A percentile compares a stretch with the other conserved stretches of the same genome.
Conservation (phyloP, 805 yeast species). For the Hanseniaspora hatyaiensis region DNA sequence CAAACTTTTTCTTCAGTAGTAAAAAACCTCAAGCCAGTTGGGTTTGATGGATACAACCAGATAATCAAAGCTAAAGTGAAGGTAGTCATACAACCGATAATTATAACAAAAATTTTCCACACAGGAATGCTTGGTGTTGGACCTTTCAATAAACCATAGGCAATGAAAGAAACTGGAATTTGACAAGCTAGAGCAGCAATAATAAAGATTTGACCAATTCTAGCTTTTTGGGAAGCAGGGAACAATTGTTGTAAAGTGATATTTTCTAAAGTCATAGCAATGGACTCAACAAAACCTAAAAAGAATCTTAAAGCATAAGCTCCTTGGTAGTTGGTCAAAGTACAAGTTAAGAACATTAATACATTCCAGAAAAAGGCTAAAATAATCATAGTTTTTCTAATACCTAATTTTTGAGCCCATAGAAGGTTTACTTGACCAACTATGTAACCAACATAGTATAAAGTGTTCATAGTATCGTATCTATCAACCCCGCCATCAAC, state of each 20-base stretch:
- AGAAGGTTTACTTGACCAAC: constrained; percentile 11
- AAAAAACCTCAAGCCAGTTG: constrained; percentile 35
- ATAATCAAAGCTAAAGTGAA: constrained; percentile 25
- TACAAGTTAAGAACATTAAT: constrained; percentile 8
- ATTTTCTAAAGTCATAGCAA: constrained; percentile 33
- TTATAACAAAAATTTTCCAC: constrained; percentile 43
- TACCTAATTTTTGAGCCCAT: constrained; percentile 10
- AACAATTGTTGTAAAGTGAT: constrained; percentile 34
- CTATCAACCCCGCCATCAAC: constrained; percentile 5
- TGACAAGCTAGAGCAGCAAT: constrained; percentile 19
- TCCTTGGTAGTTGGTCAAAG: constrained; percentile 10
- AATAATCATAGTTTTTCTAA: constrained; percentile 8
- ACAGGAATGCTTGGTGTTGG: constrained; percentile 23
- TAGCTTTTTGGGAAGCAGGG: constrained; percentile 32
- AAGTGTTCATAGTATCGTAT: constrained; percentile 12
- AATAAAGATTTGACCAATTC: constrained; percentile 37
- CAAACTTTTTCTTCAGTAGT: constrained; percentile 35
- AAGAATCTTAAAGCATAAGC: constrained; percentile 32
- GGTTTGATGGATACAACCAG: constrained; percentile 39
- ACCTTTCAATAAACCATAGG: constrained; percentile 24
- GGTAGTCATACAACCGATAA: constrained; percentile 39
- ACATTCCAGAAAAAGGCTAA: constrained; percentile 10
- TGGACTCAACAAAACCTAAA: constrained; percentile 36
- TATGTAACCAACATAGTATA: constrained; percentile 15
- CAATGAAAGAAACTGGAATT: constrained; percentile 36